Conservation (phyloP, 495 filamentous ascomycete species). For the Ascobolus immersus region DNA sequence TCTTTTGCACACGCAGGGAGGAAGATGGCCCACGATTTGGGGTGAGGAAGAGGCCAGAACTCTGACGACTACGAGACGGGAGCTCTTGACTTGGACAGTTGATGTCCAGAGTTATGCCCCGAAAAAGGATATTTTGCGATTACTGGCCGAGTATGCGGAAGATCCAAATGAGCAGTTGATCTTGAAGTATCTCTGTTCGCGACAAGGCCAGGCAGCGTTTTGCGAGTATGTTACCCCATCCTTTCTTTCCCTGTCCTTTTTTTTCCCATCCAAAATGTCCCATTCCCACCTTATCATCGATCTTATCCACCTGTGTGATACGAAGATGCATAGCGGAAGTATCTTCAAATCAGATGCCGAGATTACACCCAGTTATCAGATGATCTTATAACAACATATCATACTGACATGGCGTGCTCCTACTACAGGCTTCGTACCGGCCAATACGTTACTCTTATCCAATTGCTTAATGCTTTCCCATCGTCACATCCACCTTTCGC, state of each 20-base stretch:
- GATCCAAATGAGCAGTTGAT: constrained; percentile 69
- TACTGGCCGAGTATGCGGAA: constrained; percentile 62
- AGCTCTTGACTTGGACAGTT: constrained; percentile 80
- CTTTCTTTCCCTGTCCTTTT: constrained; percentile 12
- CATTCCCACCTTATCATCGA: too few species aligned
- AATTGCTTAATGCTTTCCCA: constrained; percentile 79
- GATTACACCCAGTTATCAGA: constrained; percentile 18
- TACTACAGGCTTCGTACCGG: constrained; percentile 42
- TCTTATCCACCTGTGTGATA: too few species aligned
- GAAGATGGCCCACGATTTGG: constrained; percentile 95
- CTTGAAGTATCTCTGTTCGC: constrained; percentile 56
- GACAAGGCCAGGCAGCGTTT: constrained; percentile 79
- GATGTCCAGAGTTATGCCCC: constrained; percentile 84
- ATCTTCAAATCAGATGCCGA: too few species aligned
- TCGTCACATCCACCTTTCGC: constrained; percentile 67
- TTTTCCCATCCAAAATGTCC: constrained; percentile 5
- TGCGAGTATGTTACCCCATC: constrained; percentile 32
- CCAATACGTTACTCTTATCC: constrained; percentile 55
- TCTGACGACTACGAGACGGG: constrained; percentile 63
- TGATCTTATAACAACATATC: constrained; percentile 10
- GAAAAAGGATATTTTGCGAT: constrained; percentile 61
- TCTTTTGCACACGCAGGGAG: constrained; percentile 45
- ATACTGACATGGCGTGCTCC: constrained; percentile 2
- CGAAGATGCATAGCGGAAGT: too few species aligned
- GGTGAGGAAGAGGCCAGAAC: constrained; percentile 67